phyloP scores from a whole-genome alignment of 176 grass and related monocot species.

The Panicum miliaceum region DNA sequence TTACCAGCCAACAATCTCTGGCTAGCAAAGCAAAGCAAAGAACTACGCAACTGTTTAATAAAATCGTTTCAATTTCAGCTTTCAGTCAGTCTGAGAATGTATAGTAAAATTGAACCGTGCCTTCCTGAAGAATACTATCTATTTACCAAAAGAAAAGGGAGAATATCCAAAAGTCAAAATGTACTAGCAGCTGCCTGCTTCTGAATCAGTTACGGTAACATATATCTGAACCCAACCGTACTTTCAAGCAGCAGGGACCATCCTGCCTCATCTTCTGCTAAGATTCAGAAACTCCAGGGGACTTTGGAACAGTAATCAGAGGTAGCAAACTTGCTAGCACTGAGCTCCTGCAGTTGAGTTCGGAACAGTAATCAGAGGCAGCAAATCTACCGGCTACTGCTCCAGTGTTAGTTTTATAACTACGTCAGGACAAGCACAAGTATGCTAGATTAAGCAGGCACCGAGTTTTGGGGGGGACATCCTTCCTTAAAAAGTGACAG shows the following conservation, averaged over 20 bases:
- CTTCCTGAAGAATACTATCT: no score
- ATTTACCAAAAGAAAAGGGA: no score
- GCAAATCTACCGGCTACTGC: not conserved
- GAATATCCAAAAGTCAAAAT: not conserved
- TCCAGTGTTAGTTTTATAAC: constrained; percentile 21
- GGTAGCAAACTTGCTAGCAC: constrained; percentile 15
- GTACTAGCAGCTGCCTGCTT: not conserved
- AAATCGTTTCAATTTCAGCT: not conserved
- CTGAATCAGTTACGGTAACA: not conserved
- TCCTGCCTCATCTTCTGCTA: constrained; percentile 31
- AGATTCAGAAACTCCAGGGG: constrained; percentile 9
- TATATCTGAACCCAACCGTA: constrained; percentile 18
- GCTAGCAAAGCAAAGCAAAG: not conserved
- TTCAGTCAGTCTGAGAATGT: no score
- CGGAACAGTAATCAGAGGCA: constrained; percentile 6
- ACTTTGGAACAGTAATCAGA: constrained; percentile 15
- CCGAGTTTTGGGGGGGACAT: constrained; percentile 66
- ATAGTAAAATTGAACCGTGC: no score
- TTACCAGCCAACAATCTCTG: not conserved
- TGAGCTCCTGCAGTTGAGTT: not conserved
- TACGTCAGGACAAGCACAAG: not conserved
- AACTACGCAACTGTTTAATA: no score
- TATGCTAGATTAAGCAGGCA: constrained; percentile 22
- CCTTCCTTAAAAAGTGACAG: constrained; percentile 75
- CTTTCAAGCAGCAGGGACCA: constrained; percentile 37